Evolutionary conservation across 345 rosid species (phyloP).

Genomic region (Chamaenerion angustifolium): DNA sequence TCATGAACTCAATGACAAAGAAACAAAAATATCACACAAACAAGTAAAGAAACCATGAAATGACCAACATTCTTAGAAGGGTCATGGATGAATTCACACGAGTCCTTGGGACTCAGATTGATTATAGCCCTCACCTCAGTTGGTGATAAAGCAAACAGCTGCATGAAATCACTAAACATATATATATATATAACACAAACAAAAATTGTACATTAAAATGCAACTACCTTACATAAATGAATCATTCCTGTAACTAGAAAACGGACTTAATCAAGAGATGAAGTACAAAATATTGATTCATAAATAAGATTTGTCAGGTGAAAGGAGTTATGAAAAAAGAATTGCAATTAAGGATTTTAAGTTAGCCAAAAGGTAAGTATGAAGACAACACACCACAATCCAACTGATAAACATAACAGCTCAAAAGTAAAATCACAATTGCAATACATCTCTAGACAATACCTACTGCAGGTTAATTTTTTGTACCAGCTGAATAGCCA

Average conservation of each 20-base stretch:
- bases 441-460: not conserved
- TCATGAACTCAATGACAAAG: not conserved
- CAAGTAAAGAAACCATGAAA: not conserved
- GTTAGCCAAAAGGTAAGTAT: not conserved
- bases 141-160: constrained; percentile 78
- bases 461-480: constrained; percentile 16
- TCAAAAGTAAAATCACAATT: not conserved
- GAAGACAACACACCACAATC: not conserved
- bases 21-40: not conserved
- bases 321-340: not conserved
- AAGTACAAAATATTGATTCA: no score
- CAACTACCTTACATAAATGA: not conserved
- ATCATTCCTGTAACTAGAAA: no score
- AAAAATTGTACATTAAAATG: not conserved
- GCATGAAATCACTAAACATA: constrained; percentile 14
- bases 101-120: constrained; percentile 50
- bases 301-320: no score
- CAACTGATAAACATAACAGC: not conserved
- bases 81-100: constrained; percentile 86
- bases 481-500: constrained; percentile 24
- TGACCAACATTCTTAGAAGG: constrained; percentile 76
- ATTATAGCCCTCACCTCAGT: constrained; percentile 87
- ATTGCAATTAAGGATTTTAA: not conserved
- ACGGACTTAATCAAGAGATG: no score
- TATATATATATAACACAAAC: not conserved